phyloP scores from a whole-genome alignment of 1,284 basidiomycete genomes.

The Apiotrichum montevideense region DNA sequence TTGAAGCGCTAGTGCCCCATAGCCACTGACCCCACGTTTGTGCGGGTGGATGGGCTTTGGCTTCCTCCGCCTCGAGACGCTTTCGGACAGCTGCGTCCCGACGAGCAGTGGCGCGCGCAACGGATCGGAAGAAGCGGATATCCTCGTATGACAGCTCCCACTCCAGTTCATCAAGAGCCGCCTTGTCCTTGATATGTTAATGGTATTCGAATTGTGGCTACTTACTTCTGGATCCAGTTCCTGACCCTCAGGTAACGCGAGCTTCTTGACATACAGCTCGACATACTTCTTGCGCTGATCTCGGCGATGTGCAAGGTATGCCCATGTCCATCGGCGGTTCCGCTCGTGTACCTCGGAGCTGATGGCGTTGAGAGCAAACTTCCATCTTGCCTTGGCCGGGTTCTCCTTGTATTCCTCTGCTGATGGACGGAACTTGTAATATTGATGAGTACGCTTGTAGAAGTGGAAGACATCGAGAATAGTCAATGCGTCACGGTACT shows the following conservation, averaged over 20 bases:
- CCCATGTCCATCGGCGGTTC: conserved; percentile 85
- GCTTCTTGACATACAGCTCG: conserved; percentile 65
- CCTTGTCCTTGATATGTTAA: conserved; percentile 57
- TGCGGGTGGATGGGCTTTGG: conserved; percentile 49
- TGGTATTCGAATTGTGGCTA: background rate
- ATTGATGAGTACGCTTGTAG: conserved; percentile 84
- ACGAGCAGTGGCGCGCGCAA: conserved; percentile 80
- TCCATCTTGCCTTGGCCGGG: conserved; percentile 64
- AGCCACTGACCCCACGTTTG: conserved; percentile 77
- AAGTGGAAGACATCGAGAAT: conserved; percentile 97
- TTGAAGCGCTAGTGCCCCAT: conserved; percentile 49
- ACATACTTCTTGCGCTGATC: conserved; percentile 81
- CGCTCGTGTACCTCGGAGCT: conserved; percentile 79
- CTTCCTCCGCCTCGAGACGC: conserved; percentile 63
- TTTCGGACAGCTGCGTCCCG: conserved; percentile 72
- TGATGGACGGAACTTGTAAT: conserved; percentile 69
- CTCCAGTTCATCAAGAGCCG: conserved; percentile 65
- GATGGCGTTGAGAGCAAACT: conserved; percentile 78
- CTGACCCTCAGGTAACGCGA: conserved; percentile 49
- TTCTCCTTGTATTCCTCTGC: conserved; percentile 61
- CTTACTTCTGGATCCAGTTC: conserved; percentile 12
- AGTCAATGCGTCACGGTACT: conserved; percentile 91
- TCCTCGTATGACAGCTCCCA: conserved; percentile 85
- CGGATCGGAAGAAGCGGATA: conserved; percentile 94
- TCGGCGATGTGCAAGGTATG: conserved; percentile 78